phyloP scores from a whole-genome alignment of 2,329 filamentous ascomycete genomes.

The Fusarium caatingaense region DNA sequence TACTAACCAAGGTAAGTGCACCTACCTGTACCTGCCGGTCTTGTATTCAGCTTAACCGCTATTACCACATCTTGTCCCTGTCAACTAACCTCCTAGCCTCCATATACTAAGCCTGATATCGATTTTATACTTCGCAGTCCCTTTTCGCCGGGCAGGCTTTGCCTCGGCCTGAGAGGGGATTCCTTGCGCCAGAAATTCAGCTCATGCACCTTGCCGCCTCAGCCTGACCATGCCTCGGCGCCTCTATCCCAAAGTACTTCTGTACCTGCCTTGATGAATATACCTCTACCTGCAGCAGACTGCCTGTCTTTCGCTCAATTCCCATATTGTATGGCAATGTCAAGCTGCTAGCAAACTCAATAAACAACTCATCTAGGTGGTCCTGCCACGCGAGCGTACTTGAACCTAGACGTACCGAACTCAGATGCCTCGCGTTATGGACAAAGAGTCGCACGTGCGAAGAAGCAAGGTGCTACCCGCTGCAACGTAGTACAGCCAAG shows the following conservation, averaged over 20 bases:
- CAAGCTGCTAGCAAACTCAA: slow-evolving; percentile 1
- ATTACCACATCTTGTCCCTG: not conserved
- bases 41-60: not conserved
- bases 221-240: not conserved
- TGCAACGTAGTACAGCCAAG: not conserved
- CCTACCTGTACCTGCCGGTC: not conserved
- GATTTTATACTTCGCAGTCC: not conserved
- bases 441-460: not conserved
- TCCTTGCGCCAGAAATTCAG: slow-evolving; percentile 11
- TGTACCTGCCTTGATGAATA: not conserved
- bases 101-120: not conserved
- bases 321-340: not conserved
- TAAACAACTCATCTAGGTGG: not conserved
- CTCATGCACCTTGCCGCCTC: slow-evolving; percentile 17
- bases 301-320: slow-evolving; percentile 14
- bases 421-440: slow-evolving; percentile 8
- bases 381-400: slow-evolving; percentile 1
- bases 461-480: not conserved
- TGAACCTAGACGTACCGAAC: slow-evolving; percentile 11
- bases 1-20: not conserved
- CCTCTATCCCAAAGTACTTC: not conserved
- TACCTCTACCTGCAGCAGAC: not conserved
- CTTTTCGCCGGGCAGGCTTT: not conserved
- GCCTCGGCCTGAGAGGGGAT: not conserved
- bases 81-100: not conserved